phyloP scores from a whole-genome alignment of 2,329 filamentous ascomycete species.

The Aspergillus udagawae region DNA sequence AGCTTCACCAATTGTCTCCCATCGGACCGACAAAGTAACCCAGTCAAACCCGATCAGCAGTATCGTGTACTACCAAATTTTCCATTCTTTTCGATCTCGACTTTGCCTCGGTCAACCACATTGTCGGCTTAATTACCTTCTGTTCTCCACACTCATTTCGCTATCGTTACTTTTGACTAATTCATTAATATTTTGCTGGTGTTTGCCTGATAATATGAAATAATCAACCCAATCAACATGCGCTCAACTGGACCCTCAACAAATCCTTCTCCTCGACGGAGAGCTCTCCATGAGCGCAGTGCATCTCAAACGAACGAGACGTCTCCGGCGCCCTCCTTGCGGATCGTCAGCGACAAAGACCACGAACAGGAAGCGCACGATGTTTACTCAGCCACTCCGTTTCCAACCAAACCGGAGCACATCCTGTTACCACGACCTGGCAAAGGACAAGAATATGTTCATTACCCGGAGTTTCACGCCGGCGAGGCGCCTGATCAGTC shows the following conservation, averaged over 20 bases:
- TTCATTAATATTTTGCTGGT: slow-evolving; percentile 7
- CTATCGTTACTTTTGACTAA: slow-evolving; percentile 1
- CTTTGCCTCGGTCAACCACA: background rate
- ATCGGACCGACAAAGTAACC: background rate
- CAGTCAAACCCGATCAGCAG: background rate
- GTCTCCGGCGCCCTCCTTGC: slow-evolving; percentile 34
- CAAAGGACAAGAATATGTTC: slow-evolving; percentile 33
- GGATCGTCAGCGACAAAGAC: slow-evolving; percentile 30
- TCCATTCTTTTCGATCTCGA: background rate
- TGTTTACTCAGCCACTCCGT: slow-evolving; percentile 41
- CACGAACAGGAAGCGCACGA: slow-evolving; percentile 30
- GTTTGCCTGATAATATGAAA: slow-evolving; percentile 25
- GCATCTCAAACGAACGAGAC: slow-evolving; percentile 44
- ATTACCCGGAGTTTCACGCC: slow-evolving; percentile 30
- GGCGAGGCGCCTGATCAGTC: slow-evolving; percentile 27
- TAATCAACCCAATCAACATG: slow-evolving; percentile 30
- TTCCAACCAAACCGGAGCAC: slow-evolving; percentile 46
- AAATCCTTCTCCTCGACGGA: slow-evolving; percentile 34
- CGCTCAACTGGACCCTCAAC: slow-evolving; percentile 27
- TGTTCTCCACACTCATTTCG: background rate
- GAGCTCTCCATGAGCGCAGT: slow-evolving; percentile 44
- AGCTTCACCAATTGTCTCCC: background rate
- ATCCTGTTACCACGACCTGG: slow-evolving; percentile 40
- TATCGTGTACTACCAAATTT: background rate
- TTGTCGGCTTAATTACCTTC: background rate